phyloP scores from a whole-genome alignment of 2,329 filamentous ascomycete species.

The Mollisiaceae sp. region DNA sequence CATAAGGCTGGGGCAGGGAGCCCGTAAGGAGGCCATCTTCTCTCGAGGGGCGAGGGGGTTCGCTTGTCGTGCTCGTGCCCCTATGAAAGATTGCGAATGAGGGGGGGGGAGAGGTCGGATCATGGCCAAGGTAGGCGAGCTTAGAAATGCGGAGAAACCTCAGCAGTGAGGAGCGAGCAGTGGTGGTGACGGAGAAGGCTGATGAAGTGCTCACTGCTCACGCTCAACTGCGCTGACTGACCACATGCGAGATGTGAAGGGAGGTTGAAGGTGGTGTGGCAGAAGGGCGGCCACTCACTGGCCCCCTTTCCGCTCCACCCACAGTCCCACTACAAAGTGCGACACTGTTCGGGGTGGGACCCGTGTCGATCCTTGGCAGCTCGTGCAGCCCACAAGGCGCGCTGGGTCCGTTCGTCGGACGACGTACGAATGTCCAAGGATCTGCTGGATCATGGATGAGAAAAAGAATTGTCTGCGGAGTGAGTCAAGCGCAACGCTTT shows the following conservation, averaged over 20 bases:
- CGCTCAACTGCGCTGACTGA: slow-evolving; percentile 16
- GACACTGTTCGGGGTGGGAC: not conserved
- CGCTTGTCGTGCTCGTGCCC: not conserved
- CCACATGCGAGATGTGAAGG: slow-evolving; percentile 9
- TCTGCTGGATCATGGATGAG: slow-evolving; percentile 1
- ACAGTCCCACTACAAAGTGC: too few relatives aligned
- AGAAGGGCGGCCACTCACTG: slow-evolving; percentile 23
- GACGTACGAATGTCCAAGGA: slow-evolving; percentile 3
- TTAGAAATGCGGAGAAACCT: slow-evolving; percentile 10
- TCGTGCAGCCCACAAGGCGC: slow-evolving; percentile 8
- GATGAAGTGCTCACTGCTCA: slow-evolving; percentile 6
- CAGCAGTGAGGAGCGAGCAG: not conserved
- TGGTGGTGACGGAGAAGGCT: slow-evolving; percentile 29
- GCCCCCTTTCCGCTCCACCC: too few relatives aligned
- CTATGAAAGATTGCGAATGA: not conserved
- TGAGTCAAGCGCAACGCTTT: slow-evolving; percentile 31
- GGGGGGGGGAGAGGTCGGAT: not conserved
- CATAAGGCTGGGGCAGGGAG: not conserved
- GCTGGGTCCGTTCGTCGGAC: slow-evolving; percentile 13
- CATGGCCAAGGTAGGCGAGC: not conserved
- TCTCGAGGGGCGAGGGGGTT: not conserved
- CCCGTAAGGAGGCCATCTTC: not conserved
- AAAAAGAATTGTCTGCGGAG: slow-evolving; percentile 15
- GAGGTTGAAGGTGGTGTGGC: slow-evolving; percentile 1
- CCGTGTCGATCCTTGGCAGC: slow-evolving; percentile 8